phyloP scores from a whole-genome alignment of 257 asterid genomes.

The Ophiorrhiza pumila region DNA sequence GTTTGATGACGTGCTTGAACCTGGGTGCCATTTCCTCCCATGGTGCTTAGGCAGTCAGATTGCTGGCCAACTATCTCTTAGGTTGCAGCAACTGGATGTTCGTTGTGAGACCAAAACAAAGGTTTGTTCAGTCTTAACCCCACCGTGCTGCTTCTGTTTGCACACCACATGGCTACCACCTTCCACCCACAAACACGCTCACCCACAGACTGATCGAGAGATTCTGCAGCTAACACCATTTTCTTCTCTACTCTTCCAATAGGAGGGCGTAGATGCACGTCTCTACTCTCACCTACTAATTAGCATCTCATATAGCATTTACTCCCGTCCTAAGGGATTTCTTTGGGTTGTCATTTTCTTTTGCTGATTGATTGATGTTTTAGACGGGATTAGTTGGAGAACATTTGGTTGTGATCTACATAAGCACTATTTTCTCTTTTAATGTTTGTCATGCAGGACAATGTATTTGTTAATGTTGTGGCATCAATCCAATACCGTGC shows the following conservation, averaged over 20 bases:
- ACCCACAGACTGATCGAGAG: not conserved
- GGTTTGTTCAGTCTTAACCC: slow-evolving; percentile 17
- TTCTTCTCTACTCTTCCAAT: not conserved
- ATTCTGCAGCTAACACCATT: not conserved
- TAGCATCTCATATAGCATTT: not conserved
- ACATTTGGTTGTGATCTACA: not conserved
- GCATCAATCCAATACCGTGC: slow-evolving; percentile 87
- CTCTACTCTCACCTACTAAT: not conserved
- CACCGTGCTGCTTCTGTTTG: not conserved
- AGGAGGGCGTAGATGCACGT: not conserved
- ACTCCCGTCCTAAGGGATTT: not conserved
- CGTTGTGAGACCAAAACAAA: slow-evolving; percentile 46
- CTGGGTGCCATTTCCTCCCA: slow-evolving; percentile 52
- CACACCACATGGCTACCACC: not conserved
- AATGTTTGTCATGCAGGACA: slow-evolving; percentile 45
- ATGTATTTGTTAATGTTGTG: slow-evolving; percentile 78
- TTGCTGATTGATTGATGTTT: not conserved
- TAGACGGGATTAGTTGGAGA: not conserved
- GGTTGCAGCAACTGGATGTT: slow-evolving; percentile 47
- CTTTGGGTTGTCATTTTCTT: not conserved
- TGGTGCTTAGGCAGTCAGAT: slow-evolving; percentile 38
- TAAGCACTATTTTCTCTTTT: not conserved
- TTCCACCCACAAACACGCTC: no score
- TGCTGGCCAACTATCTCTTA: slow-evolving; percentile 37
- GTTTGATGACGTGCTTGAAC: slow-evolving; percentile 40